Evolutionary conservation across 306 rosid species (phyloP), one percentile per base, ranked within the genome.

Genomic region (Biancaea sappan): DNA sequence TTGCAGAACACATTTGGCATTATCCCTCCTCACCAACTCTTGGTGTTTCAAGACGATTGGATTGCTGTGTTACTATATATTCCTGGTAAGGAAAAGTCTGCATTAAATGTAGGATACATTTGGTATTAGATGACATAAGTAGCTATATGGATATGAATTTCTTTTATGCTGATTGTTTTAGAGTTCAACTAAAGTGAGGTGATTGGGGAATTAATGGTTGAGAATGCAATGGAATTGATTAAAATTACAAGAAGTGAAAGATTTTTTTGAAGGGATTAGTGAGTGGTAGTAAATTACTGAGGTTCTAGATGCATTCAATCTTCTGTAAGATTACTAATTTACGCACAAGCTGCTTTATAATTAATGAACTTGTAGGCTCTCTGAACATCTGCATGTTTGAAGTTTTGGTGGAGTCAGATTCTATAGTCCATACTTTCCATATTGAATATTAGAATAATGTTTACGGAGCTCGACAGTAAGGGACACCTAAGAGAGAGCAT

Each of bases 41-140:
- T 54, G 54, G 47, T 31, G 51, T 46, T 38, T 9, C n/a, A 22
- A 41, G 73, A 22, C 26, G 24, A 22, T 14, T 63, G 40, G 31
- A 52, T 63, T 63, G 60, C 40, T 19, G 28, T 78, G 47, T 50
- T 25, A 41, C 67, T 8, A 25, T 13, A 14, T 26, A 57, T 54
- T 78, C 34, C 34, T n/a, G 63, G 82, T 54, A 54, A 54, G 74
- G 37, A 43, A 43, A 65, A 72, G 66, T 44, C 54, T 3, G 62
- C 35, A 43, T 22, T 22, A 41, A 32, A 57, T 72, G 32, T 52
- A 18, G 10, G 64, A 38, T 62, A 38, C 63, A 40, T 51, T 78
- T 52, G 18, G 41, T 26, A 73, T 63, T 54, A 12, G 51, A 62
- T 61, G 52, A 14, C n/a, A 50, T 26, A 48, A 13, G 26, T 25